Evolutionary conservation across 1,139 yeast genomes (phyloP).

Genomic region (Pichia norvegensis): DNA sequence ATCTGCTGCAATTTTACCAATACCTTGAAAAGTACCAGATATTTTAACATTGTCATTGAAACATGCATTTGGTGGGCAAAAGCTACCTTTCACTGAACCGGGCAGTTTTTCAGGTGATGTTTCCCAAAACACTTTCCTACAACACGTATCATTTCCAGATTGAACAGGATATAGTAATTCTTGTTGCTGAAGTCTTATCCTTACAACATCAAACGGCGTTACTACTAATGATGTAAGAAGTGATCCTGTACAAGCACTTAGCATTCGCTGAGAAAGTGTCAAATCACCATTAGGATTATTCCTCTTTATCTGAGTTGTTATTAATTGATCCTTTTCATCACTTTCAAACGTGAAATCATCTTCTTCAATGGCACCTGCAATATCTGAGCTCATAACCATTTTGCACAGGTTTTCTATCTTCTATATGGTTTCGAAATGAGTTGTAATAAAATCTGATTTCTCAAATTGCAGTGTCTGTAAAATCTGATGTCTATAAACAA

Average conservation of each 20-base stretch:
- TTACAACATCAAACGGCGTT: slow-evolving; percentile 90
- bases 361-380: slow-evolving; percentile 36
- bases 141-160: slow-evolving; percentile 21
- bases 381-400: slow-evolving; percentile 35
- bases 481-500: too few species aligned
- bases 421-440: too few species aligned
- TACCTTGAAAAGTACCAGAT: slow-evolving; percentile 62
- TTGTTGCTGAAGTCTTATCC: slow-evolving; percentile 88
- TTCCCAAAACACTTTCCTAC: slow-evolving; percentile 36
- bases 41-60: slow-evolving; percentile 24
- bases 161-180: slow-evolving; percentile 47
- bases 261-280: slow-evolving; percentile 59
- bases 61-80: slow-evolving; percentile 22
- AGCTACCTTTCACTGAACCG: slow-evolving; percentile 22
- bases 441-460: too few species aligned
- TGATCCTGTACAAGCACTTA: slow-evolving; percentile 89
- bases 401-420: not conserved
- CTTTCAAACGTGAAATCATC: slow-evolving; percentile 15
- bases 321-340: not conserved
- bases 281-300: slow-evolving; percentile 24
- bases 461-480: too few species aligned
- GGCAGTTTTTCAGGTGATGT: slow-evolving; percentile 1
- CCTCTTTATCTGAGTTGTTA: not conserved
- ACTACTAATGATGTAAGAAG: slow-evolving; percentile 77
- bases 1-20: slow-evolving; percentile 50